Conservation (phyloP, 805 yeast genomes). For the Hanseniaspora taiwanica region DNA sequence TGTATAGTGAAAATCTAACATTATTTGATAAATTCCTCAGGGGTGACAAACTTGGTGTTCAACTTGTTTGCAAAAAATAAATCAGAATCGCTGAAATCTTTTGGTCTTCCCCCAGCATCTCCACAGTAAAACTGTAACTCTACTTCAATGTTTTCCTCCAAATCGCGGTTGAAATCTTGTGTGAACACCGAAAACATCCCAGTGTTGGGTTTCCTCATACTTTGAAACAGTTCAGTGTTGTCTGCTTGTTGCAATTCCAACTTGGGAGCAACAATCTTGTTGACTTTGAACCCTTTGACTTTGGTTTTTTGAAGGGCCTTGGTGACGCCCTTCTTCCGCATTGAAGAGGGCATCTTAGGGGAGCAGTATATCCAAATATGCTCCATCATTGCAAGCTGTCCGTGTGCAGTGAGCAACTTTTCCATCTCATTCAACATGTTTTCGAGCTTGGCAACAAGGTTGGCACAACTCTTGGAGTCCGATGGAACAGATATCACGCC, state of each 20-base stretch:
- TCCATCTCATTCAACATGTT: slow-evolving; percentile 23
- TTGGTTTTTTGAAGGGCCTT: slow-evolving; percentile 1
- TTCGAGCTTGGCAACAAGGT: slow-evolving; percentile 31
- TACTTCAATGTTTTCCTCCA: slow-evolving; percentile 3
- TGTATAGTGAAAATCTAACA: no score
- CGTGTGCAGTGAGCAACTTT: slow-evolving; percentile 15
- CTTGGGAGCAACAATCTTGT: no score
- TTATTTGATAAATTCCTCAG: slow-evolving; percentile 49
- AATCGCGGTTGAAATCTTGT: slow-evolving; percentile 23
- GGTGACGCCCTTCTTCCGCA: slow-evolving; percentile 5
- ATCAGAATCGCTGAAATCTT: slow-evolving; percentile 77
- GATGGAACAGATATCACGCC: slow-evolving; percentile 26
- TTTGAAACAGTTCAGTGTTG: no score
- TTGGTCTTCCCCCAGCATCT: slow-evolving; percentile 83
- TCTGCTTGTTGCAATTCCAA: no score
- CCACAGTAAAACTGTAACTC: slow-evolving; percentile 66
- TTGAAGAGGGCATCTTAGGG: slow-evolving; percentile 36
- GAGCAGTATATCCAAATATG: slow-evolving; percentile 47
- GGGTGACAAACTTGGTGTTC: slow-evolving; percentile 45
- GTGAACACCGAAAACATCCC: slow-evolving; percentile 64
- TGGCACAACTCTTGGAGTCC: slow-evolving; percentile 21
- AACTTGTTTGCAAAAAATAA: slow-evolving; percentile 47
- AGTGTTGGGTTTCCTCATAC: slow-evolving; percentile 55
- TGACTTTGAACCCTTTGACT: no score
- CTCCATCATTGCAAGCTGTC: slow-evolving; percentile 11